Percentiles rank a stretch among this genome's conserved stretches.
Conservation (phyloP, 2,329 filamentous ascomycete species). For the Boeremia exigua region DNA sequence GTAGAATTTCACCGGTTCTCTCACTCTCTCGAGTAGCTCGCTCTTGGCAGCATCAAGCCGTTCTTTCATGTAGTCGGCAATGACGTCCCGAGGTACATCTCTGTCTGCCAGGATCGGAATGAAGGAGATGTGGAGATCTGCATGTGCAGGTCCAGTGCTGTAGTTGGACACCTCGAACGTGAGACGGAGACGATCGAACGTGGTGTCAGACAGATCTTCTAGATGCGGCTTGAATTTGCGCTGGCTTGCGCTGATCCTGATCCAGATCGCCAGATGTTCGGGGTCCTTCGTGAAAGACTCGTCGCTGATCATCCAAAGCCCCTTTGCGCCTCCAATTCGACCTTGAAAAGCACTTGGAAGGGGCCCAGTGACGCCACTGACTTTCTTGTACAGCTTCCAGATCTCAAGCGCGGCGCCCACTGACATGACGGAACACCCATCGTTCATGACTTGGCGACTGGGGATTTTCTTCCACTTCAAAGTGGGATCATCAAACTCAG, state of each 20-base stretch:
- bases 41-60: conserved; percentile 61
- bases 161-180: conserved; percentile 69
- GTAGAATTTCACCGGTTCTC: conserved; percentile 62
- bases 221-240: conserved; percentile 66
- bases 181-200: conserved; percentile 57
- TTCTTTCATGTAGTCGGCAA: conserved; percentile 59
- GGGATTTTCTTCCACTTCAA: conserved; percentile 30
- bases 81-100: conserved; percentile 53
- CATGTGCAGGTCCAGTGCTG: conserved; percentile 57
- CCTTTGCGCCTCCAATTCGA: conserved; percentile 75
- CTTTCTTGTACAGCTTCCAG: conserved; percentile 57
- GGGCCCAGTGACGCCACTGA: conserved; percentile 65
- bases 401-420: conserved; percentile 62
- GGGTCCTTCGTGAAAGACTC: conserved; percentile 51
- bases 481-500: conserved; percentile 44
- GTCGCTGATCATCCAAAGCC: conserved; percentile 72
- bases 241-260: conserved; percentile 70
- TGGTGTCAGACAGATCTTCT: conserved; percentile 53
- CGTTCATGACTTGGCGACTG: conserved; percentile 50
- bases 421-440: conserved; percentile 70
- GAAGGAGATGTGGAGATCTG: conserved; percentile 70
- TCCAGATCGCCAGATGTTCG: conserved; percentile 61
- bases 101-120: conserved; percentile 71
- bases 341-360: conserved; percentile 73
- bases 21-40: conserved; percentile 59